A percentile compares a stretch with the other conserved stretches of the same genome.
These are phyloP conservation scores for Ascoidea asiatica DNA, from an alignment of 805 yeast genomes.

Conservation along the genomic window DNA sequence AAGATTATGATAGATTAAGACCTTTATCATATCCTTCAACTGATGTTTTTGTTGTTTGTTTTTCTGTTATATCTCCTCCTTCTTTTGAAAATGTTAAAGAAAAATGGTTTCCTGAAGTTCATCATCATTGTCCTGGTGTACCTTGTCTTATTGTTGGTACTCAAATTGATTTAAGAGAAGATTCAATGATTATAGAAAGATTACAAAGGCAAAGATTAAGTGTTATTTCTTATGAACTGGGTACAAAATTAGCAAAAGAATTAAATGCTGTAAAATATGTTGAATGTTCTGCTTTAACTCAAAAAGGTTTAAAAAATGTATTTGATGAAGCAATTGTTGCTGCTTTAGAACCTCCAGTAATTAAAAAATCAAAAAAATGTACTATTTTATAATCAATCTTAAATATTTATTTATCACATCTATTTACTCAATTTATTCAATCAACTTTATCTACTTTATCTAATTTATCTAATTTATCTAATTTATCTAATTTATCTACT, in stretches of 20 bases:
- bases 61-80: slow-evolving; percentile 93
- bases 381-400: slow-evolving; percentile 69
- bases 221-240: slow-evolving; percentile 77
- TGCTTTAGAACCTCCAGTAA: slow-evolving; percentile 92
- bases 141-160: slow-evolving; percentile 97
- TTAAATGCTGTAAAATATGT: slow-evolving; percentile 92
- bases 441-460: too few species aligned
- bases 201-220: slow-evolving; percentile 80
- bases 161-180: slow-evolving; percentile 89
- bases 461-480: too few species aligned
- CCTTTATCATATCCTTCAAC: slow-evolving; percentile 96
- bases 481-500: too few species aligned
- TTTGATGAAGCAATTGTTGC: slow-evolving; percentile 98
- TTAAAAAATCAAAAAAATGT: slow-evolving; percentile 70
- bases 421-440: too few species aligned
- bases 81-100: slow-evolving; percentile 95
- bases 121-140: slow-evolving; percentile 96
- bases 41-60: slow-evolving; percentile 91
- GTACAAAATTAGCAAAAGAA: slow-evolving; percentile 87
- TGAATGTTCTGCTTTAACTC: slow-evolving; percentile 96
- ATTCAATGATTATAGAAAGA: slow-evolving; percentile 79
- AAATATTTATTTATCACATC: too few species aligned
- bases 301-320: slow-evolving; percentile 93
- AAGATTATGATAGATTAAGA: slow-evolving; percentile 94
- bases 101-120: slow-evolving; percentile 98